Evolutionary conservation across 2,329 filamentous ascomycete genomes (phyloP).

Genomic region (Blumeria hordei): DNA sequence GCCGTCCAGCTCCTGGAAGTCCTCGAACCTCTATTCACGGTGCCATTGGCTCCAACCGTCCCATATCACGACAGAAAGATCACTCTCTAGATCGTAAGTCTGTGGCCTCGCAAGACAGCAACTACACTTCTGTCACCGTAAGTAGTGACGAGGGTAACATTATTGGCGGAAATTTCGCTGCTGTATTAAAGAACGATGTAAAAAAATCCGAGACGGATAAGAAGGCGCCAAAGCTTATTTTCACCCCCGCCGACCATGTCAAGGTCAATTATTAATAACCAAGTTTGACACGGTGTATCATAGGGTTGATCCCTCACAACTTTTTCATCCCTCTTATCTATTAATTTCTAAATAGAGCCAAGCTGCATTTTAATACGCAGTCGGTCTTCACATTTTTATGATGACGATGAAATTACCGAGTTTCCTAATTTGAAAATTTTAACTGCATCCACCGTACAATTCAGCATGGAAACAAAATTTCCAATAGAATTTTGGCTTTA

Average conservation of each 20-base stretch:
- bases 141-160: slow-evolving; percentile 34
- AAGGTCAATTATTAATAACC: slow-evolving; percentile 21
- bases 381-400: no score
- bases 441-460: no score
- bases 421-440: no score
- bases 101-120: slow-evolving; percentile 19
- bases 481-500: no score
- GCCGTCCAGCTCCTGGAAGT: slow-evolving; percentile 42
- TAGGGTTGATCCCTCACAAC: no score
- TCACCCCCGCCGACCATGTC: slow-evolving; percentile 77
- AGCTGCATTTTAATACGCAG: no score
- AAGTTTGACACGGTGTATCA: no score
- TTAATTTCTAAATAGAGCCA: no score
- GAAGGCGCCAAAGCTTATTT: slow-evolving; percentile 65
- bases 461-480: no score
- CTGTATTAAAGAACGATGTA: slow-evolving; percentile 36
- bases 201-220: slow-evolving; percentile 41
- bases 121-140: slow-evolving; percentile 35
- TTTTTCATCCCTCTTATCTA: no score
- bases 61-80: slow-evolving; percentile 41
- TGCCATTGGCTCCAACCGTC: slow-evolving; percentile 71
- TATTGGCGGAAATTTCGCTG: slow-evolving; percentile 39
- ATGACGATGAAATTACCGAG: no score
- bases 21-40: slow-evolving; percentile 57
- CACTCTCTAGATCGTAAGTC: slow-evolving; percentile 30